phyloP scores from a whole-genome alignment of 2,329 filamentous ascomycete genomes.

The Fusarium tupiense region DNA sequence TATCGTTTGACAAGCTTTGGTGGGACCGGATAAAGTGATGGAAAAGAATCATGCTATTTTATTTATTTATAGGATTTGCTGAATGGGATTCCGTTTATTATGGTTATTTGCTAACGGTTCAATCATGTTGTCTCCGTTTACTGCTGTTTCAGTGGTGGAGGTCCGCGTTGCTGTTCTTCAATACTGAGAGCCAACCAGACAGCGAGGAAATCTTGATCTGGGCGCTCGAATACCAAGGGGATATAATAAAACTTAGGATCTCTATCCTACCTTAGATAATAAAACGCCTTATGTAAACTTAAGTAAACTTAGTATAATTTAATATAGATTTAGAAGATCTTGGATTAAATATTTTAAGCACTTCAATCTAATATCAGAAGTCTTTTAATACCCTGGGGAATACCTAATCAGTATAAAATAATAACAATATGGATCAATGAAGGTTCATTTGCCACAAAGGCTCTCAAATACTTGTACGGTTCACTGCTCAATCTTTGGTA shows the following conservation, averaged over 20 bases:
- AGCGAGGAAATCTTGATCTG: background rate
- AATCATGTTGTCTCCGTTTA: background rate
- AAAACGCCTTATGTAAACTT: too few relatives aligned
- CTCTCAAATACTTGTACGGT: background rate
- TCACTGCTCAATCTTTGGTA: background rate
- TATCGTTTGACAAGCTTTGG: conserved; percentile 17
- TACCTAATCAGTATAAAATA: background rate
- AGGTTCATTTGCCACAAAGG: too few relatives aligned
- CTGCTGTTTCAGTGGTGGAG: too few relatives aligned
- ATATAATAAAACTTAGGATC: too few relatives aligned
- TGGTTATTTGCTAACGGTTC: background rate
- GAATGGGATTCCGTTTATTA: background rate
- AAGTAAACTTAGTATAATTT: too few relatives aligned
- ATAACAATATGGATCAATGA: background rate
- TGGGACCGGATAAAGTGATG: background rate
- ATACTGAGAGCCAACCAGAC: background rate
- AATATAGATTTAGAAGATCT: too few relatives aligned
- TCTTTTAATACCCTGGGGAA: too few relatives aligned
- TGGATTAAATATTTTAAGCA: too few relatives aligned
- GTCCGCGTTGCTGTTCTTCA: background rate
- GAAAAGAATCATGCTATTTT: background rate
- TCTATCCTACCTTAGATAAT: too few relatives aligned
- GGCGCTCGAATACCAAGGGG: too few relatives aligned
- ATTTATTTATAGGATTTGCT: background rate
- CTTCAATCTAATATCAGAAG: too few relatives aligned